Conservation (phyloP, 2,329 filamentous ascomycete species). For the Ambrosiella cleistominuta region DNA sequence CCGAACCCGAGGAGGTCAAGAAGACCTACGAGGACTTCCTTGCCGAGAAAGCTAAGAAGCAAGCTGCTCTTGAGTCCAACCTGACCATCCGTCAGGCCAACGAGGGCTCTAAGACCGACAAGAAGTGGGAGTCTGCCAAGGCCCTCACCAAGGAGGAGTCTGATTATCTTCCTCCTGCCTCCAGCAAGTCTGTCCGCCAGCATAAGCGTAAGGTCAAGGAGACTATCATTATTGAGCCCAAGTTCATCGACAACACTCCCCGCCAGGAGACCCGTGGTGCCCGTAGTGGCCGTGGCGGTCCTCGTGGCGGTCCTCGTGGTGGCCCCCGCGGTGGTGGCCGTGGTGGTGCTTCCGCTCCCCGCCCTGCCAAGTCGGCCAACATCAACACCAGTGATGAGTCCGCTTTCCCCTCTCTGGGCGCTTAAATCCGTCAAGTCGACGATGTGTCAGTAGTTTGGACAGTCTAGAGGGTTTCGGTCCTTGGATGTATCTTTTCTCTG, state of each 20-base stretch:
- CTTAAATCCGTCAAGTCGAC: conserved; percentile 22
- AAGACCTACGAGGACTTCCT: conserved; percentile 85
- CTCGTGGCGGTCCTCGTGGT: conserved; percentile 27
- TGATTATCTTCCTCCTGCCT: conserved; percentile 57
- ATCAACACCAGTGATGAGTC: conserved; percentile 41
- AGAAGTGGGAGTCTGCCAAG: conserved; percentile 87
- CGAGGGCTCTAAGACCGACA: conserved; percentile 72
- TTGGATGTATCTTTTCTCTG: too few species aligned
- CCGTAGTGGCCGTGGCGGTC: conserved; percentile 34
- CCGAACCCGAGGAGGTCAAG: conserved; percentile 66
- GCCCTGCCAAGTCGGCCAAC: conserved; percentile 8
- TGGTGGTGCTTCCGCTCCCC: conserved; percentile 21
- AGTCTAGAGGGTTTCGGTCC: too few species aligned
- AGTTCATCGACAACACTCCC: conserved; percentile 37
- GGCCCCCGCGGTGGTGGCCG: conserved; percentile 29
- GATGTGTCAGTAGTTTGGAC: background rate
- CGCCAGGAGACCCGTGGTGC: conserved; percentile 38
- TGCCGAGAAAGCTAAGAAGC: conserved; percentile 54
- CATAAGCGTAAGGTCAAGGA: conserved; percentile 88
- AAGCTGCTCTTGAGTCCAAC: conserved; percentile 45
- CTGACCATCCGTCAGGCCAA: conserved; percentile 75
- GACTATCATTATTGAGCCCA: conserved; percentile 72
- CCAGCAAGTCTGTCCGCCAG: conserved; percentile 67
- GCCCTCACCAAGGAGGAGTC: conserved; percentile 47
- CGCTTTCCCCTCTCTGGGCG: conserved; percentile 44